A percentile compares a stretch with the other conserved stretches of the same genome.
Conservation (phyloP, 106 monocot genomes). For the Hemerocallis citrina region DNA sequence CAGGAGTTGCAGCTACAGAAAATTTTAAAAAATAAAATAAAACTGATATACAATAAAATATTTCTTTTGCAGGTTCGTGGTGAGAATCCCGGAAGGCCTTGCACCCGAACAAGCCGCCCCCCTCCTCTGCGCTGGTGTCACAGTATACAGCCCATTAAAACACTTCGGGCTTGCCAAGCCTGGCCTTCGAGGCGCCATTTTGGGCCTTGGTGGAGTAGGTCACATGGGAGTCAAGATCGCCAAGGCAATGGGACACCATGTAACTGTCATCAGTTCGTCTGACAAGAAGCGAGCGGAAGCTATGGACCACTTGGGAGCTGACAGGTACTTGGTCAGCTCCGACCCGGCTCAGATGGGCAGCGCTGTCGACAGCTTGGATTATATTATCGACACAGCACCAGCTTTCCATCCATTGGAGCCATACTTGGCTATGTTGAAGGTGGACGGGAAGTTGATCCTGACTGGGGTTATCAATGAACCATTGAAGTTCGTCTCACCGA, state of each 20-base stretch:
- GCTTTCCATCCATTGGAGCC: constrained; percentile 81
- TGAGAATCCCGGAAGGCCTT: constrained; percentile 75
- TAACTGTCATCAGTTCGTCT: constrained; percentile 97
- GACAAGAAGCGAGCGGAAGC: constrained; percentile 71
- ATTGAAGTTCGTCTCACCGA: constrained; percentile 63
- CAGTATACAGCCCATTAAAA: constrained; percentile 88
- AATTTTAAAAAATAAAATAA: too few species aligned
- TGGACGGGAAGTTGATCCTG: constrained; percentile 66
- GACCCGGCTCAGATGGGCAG: constrained; percentile 42
- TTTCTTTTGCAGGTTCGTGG: constrained; percentile 65
- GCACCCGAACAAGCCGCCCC: constrained; percentile 88
- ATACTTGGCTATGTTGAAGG: constrained; percentile 71
- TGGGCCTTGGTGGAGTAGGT: constrained; percentile 92
- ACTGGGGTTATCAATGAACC: constrained; percentile 85
- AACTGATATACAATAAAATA: too few species aligned
- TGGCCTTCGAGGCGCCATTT: constrained; percentile 61
- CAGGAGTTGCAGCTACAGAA: too few species aligned
- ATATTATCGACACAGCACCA: constrained; percentile 93
- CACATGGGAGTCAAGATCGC: constrained; percentile 96
- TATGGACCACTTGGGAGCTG: constrained; percentile 73
- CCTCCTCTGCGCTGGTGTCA: constrained; percentile 89
- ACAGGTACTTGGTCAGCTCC: constrained; percentile 78
- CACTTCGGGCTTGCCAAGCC: constrained; percentile 45
- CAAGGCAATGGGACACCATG: constrained; percentile 94
- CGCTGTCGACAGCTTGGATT: constrained; percentile 56